Evolutionary conservation across 805 yeast species (phyloP), one percentile per base, ranked within the genome.

Genomic region (Schizosaccharomyces japonicus): DNA sequence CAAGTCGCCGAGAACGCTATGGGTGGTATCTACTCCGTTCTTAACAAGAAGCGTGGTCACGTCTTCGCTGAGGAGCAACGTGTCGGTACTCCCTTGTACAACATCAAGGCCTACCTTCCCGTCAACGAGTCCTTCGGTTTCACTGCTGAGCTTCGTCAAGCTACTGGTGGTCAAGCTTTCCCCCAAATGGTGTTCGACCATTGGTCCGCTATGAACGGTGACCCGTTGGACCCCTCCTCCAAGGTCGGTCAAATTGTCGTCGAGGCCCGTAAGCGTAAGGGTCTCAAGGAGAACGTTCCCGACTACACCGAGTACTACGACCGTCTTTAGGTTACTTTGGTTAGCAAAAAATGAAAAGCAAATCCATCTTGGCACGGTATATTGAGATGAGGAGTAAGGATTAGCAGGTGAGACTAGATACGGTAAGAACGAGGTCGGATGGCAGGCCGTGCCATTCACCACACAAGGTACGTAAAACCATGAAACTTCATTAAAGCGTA

Each of bases 141-240:
- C 94, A 80, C 94, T 63, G 90, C 92, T 75, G 94, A 85, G 65
- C 80, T 87, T 66, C 83, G 98, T 78, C 95, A 87, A 75, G 95
- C 96, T 66, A 87, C 98, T 65, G 95, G 95, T 81, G 98, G 98
- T 71, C 98, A 87, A 78, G 98, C 98, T 70, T 87, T 87, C 98
- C 98, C 98, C 73, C 96, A 87, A 75, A 76, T 90, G 93, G 92
- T 90, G 70, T 90, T 87, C 72, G 96, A 90, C 71, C 98, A 87
- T 70, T 87, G 96, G 96, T 73, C 83, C 58, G 69, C 82, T 62
- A 72, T 90, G 75, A 64, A 66, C 59, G 94, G 95, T 70, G 90
- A 84, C 70, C 93, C 93, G 66, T 71, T 80, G 58, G 96, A 87
- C 71, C 78, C 85, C 66, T 58, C 78, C 62, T 58, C 76, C 58